These are phyloP conservation scores for Cytospora piceicola DNA, from an alignment of 2,329 filamentous ascomycete genomes.

Conservation along the genomic window DNA sequence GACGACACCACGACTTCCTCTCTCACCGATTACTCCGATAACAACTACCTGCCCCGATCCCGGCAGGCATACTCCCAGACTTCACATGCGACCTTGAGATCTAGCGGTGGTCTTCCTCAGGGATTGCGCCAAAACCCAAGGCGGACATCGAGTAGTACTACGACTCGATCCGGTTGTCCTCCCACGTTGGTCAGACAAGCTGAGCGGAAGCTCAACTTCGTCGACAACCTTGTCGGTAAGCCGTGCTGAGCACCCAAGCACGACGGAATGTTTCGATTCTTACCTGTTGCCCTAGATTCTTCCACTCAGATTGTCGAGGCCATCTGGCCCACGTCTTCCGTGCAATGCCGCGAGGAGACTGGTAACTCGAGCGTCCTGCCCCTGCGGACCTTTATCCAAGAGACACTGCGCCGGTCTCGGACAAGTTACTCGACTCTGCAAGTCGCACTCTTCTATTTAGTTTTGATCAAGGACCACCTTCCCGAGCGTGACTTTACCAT, in stretches of 20 bases:
- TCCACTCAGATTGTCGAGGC: conserved; percentile 96
- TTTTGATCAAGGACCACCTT: conserved; percentile 90
- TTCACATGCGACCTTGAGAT: conserved; percentile 42
- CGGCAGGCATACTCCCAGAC: conserved; percentile 40
- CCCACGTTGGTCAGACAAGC: conserved; percentile 82
- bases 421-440: conserved; percentile 98
- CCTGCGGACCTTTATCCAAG: conserved; percentile 94
- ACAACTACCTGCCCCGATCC: conserved; percentile 48
- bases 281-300: conserved; percentile 69
- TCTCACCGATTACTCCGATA: conserved; percentile 53
- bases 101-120: conserved; percentile 49
- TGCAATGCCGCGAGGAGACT: conserved; percentile 73
- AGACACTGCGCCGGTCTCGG: conserved; percentile 90
- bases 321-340: conserved; percentile 92
- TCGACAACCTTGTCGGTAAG: conserved; percentile 98
- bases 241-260: conserved; percentile 35
- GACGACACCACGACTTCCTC: conserved; percentile 69
- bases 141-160: conserved; percentile 58
- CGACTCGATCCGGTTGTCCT: conserved; percentile 63
- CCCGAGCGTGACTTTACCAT: conserved; percentile 83
- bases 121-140: conserved; percentile 69
- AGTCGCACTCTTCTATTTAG: conserved; percentile 93
- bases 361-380: conserved; percentile 80
- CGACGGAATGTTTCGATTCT: conserved; percentile 29
- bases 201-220: conserved; percentile 92